These are phyloP conservation scores for Phytophthora meadii DNA, from an alignment of 352 stramenopile genomes.

Conservation along the genomic window DNA sequence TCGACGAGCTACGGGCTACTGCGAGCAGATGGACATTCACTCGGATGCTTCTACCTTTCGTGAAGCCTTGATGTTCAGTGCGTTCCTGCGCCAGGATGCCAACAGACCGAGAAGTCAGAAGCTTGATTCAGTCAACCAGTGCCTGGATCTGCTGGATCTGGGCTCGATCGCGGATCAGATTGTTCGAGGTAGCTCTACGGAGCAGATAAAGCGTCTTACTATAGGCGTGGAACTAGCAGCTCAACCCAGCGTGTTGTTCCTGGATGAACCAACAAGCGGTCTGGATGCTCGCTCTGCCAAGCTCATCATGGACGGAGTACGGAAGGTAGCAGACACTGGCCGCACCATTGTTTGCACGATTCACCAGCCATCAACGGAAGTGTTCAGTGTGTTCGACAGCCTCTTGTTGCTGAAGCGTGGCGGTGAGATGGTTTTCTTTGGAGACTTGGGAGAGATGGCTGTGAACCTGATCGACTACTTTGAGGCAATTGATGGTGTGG, in stretches of 20 bases:
- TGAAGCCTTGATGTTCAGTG: constrained; percentile 59
- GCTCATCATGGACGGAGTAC: constrained; percentile 23
- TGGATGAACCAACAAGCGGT: constrained; percentile 65
- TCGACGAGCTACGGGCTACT: constrained; percentile 45
- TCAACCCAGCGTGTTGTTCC: constrained; percentile 76
- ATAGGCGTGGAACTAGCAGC: constrained; percentile 72
- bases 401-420: constrained; percentile 21
- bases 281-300: constrained; percentile 60
- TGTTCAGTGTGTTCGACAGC: constrained; percentile 23
- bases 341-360: constrained; percentile 26
- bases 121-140: constrained; percentile 32
- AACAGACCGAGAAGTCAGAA: constrained; percentile 22
- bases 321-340: constrained; percentile 18
- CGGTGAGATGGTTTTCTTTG: constrained; percentile 25
- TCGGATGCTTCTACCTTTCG: constrained; percentile 84
- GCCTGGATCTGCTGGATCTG: constrained; percentile 36
- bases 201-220: constrained; percentile 54
- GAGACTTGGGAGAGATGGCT: constrained; percentile 39
- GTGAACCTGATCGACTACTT: constrained; percentile 68
- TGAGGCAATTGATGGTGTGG: constrained; percentile 55
- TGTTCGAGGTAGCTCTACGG: constrained; percentile 33
- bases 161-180: constrained; percentile 27
- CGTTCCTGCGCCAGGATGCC: constrained; percentile 60
- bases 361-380: constrained; percentile 16
- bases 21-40: constrained; percentile 84